Conservation (phyloP, 331 rosid genomes). For the Malus hybrid region DNA sequence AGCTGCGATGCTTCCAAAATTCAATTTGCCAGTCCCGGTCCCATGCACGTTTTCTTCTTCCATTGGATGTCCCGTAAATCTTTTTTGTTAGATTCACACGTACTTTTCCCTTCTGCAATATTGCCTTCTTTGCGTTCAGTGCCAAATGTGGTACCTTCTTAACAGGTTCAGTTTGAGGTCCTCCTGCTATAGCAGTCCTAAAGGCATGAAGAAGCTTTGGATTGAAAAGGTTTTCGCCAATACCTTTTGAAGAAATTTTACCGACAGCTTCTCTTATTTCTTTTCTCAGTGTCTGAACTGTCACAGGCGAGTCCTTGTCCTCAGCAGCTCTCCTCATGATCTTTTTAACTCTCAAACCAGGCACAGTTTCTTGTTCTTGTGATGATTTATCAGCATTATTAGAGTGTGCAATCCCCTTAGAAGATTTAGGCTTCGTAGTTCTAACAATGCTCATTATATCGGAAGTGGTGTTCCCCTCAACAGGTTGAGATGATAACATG, state of each 20-base stretch:
- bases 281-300: constrained; percentile 74
- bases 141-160: constrained; percentile 57
- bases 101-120: constrained; percentile 81
- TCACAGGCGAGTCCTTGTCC: constrained; percentile 60
- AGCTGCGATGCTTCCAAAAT: constrained; percentile 94
- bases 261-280: constrained; percentile 87
- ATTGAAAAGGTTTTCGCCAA: constrained; percentile 67
- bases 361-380: constrained; percentile 42
- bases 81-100: constrained; percentile 91
- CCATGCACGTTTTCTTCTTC: constrained; percentile 92
- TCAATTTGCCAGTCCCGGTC: constrained; percentile 95
- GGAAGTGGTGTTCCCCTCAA: constrained; percentile 25
- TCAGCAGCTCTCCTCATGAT: constrained; percentile 80
- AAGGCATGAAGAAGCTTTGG: constrained; percentile 94
- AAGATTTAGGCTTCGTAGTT: constrained; percentile 45
- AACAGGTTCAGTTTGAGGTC: constrained; percentile 64
- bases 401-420: constrained; percentile 30
- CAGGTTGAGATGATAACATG: constrained; percentile 20
- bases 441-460: constrained; percentile 72
- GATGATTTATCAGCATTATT: constrained; percentile 32
- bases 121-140: constrained; percentile 61
- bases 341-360: constrained; percentile 85
- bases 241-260: constrained; percentile 49
- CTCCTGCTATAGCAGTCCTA: constrained; percentile 62
- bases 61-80: constrained; percentile 66